phyloP scores from a whole-genome alignment of 345 rosid genomes.

The Bretschneidera sinensis region DNA sequence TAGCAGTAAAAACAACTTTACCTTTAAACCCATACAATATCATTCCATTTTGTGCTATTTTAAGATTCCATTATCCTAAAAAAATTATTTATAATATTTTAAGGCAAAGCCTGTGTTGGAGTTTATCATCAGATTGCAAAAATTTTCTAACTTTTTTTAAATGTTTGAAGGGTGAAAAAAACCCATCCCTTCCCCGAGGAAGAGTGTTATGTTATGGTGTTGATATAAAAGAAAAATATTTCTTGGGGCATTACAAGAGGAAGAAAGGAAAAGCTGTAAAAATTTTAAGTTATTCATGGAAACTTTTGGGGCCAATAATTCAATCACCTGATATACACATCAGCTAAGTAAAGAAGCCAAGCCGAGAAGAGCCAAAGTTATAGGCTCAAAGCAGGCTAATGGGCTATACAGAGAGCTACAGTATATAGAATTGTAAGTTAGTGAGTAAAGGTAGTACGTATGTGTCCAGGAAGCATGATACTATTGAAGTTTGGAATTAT shows the following conservation, averaged over 20 bases:
- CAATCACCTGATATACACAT: slow-evolving; percentile 42
- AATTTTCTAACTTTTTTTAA: too few species aligned
- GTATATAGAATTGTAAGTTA: slow-evolving; percentile 17
- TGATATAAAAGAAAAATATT: slow-evolving; percentile 13
- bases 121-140: too few species aligned
- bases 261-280: slow-evolving; percentile 19
- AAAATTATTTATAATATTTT: too few species aligned
- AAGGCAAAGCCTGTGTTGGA: too few species aligned
- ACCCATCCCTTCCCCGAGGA: too few species aligned
- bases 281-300: slow-evolving; percentile 26
- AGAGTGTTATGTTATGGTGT: too few species aligned
- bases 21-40: too few species aligned
- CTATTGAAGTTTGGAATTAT: slow-evolving; percentile 35
- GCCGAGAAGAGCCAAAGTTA: slow-evolving; percentile 32
- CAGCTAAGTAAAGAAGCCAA: slow-evolving; percentile 30
- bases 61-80: too few species aligned
- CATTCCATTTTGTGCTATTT: too few species aligned
- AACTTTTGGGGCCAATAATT: slow-evolving; percentile 41
- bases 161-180: too few species aligned
- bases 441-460: slow-evolving; percentile 26
- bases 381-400: slow-evolving; percentile 23
- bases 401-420: too few species aligned
- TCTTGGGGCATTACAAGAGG: slow-evolving; percentile 26
- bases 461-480: slow-evolving; percentile 27
- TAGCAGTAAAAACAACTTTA: too few species aligned